These are phyloP conservation scores for Diplodia scrobiculata DNA, from an alignment of 2,329 filamentous ascomycete species.

Conservation along the genomic window DNA sequence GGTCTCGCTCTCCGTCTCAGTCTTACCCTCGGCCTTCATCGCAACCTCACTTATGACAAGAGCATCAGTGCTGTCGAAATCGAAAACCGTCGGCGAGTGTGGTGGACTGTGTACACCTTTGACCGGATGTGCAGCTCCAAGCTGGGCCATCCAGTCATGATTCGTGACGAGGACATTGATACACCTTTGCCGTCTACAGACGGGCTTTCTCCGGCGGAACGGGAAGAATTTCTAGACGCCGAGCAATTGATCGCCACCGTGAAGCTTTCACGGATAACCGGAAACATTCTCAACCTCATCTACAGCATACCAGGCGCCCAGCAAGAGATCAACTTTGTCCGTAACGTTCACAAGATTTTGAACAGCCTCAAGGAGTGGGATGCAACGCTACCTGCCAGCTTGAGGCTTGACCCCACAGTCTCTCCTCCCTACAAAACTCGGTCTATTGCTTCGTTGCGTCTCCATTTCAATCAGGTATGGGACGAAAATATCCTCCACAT, in stretches of 20 bases:
- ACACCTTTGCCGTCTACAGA: conserved; percentile 45
- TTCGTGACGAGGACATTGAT: conserved; percentile 54
- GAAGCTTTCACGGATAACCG: conserved; percentile 44
- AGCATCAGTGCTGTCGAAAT: conserved; percentile 28
- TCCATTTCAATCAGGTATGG: conserved; percentile 29
- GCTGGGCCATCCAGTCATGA: conserved; percentile 53
- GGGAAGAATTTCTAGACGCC: conserved; percentile 44
- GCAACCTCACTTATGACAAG: conserved; percentile 30
- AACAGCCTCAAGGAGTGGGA: conserved; percentile 47
- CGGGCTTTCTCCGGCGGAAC: conserved; percentile 38
- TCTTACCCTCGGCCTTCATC: conserved; percentile 30
- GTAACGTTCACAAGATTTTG: conserved; percentile 46
- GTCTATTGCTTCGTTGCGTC: conserved; percentile 22
- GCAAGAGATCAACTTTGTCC: conserved; percentile 35
- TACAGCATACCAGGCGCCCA: conserved; percentile 33
- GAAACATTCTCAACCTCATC: conserved; percentile 41
- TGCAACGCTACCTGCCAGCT: conserved; percentile 42
- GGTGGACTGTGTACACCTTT: conserved; percentile 45
- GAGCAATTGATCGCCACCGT: conserved; percentile 46
- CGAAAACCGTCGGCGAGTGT: conserved; percentile 33
- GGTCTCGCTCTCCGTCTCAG: conserved; percentile 31
- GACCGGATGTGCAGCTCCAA: conserved; percentile 56
- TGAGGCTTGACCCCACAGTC: conserved; percentile 41
- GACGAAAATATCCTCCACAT: neutral
- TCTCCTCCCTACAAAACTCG: conserved; percentile 32